Percentiles rank a stretch among this genome's conserved stretches.
phyloP scores from a whole-genome alignment of 495 filamentous ascomycete genomes.

The Bacidia rubella region DNA sequence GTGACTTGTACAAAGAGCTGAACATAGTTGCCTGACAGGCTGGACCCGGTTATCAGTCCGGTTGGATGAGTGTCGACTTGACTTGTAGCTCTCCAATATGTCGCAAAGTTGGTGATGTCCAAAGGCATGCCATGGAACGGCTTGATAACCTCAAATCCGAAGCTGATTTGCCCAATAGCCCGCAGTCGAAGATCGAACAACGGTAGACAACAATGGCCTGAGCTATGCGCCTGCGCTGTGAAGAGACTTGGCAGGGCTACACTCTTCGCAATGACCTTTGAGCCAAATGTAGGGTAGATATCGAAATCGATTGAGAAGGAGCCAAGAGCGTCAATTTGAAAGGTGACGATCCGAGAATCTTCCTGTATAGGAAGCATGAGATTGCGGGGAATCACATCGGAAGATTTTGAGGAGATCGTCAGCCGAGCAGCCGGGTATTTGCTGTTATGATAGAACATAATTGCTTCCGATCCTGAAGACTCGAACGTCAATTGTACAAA shows the following conservation, averaged over 20 bases:
- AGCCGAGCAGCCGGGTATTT: slow-evolving; percentile 91
- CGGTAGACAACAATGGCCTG: slow-evolving; percentile 70
- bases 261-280: slow-evolving; percentile 90
- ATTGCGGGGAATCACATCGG: slow-evolving; percentile 90
- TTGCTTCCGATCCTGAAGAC: slow-evolving; percentile 50
- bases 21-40: slow-evolving; percentile 84
- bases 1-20: slow-evolving; percentile 85
- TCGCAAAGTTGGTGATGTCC: slow-evolving; percentile 95
- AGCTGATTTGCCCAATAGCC: slow-evolving; percentile 87
- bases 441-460: slow-evolving; percentile 85
- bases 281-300: slow-evolving; percentile 93
- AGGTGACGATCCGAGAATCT: slow-evolving; percentile 80
- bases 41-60: slow-evolving; percentile 86
- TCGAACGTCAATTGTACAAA: slow-evolving; percentile 86
- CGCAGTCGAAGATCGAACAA: slow-evolving; percentile 85
- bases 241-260: slow-evolving; percentile 83
- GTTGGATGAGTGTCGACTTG: slow-evolving; percentile 70
- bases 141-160: slow-evolving; percentile 91
- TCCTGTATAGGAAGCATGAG: slow-evolving; percentile 92
- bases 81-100: slow-evolving; percentile 97
- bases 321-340: slow-evolving; percentile 86
- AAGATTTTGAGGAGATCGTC: slow-evolving; percentile 90
- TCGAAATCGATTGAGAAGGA: slow-evolving; percentile 94
- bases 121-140: slow-evolving; percentile 87
- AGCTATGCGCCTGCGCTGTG: slow-evolving; percentile 54